A percentile compares a stretch with the other conserved stretches of the same genome.
Conservation (phyloP, 805 yeast species). For the Candida ulmi region DNA sequence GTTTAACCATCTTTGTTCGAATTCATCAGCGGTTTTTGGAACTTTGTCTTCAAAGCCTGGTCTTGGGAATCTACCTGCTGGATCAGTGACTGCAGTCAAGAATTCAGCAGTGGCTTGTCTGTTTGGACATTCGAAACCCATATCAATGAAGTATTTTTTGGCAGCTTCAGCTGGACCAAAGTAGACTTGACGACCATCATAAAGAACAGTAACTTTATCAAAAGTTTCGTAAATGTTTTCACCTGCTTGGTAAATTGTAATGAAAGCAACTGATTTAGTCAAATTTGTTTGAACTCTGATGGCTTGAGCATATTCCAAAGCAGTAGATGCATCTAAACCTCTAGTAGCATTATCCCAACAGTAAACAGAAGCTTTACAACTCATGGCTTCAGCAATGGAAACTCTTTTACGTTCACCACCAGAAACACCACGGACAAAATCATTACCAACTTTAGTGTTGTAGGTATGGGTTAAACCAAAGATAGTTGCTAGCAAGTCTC, state of each 20-base stretch:
- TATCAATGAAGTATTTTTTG: constrained; percentile 49
- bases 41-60: constrained; percentile 45
- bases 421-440: constrained; percentile 62
- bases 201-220: constrained; percentile 56
- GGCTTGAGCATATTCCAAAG: constrained; percentile 64
- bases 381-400: constrained; percentile 72
- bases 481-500: constrained; percentile 43
- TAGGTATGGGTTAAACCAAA: constrained; percentile 57
- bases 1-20: constrained; percentile 50
- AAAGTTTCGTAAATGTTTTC: constrained; percentile 60
- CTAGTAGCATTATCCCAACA: constrained; percentile 82
- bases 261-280: constrained; percentile 53
- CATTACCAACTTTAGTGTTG: constrained; percentile 57
- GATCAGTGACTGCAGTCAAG: constrained; percentile 67
- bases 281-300: constrained; percentile 53
- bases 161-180: constrained; percentile 55
- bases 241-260: constrained; percentile 68
- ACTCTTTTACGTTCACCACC: constrained; percentile 87
- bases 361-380: constrained; percentile 54
- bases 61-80: constrained; percentile 47
- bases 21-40: constrained; percentile 60
- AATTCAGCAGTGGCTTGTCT: constrained; percentile 72
- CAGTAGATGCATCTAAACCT: constrained; percentile 81
- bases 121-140: constrained; percentile 62
- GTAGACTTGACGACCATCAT: constrained; percentile 57